These are phyloP conservation scores for Alternaria panax DNA, from an alignment of 2,329 filamentous ascomycete genomes.

Conservation along the genomic window DNA sequence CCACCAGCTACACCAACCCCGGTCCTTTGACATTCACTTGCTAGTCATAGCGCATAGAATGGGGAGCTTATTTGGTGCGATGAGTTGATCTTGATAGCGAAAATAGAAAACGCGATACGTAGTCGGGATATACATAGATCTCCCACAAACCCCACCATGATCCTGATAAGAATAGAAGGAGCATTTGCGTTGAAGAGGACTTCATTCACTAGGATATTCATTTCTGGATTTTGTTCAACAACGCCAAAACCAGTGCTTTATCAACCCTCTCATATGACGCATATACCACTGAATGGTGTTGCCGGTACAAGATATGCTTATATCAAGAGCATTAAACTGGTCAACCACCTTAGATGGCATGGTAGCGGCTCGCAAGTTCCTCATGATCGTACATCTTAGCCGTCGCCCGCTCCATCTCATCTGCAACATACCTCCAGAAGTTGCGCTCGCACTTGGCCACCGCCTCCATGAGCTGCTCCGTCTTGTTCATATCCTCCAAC, in stretches of 20 bases:
- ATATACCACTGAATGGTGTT: neutral
- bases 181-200: fast-evolving
- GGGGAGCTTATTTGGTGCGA: neutral
- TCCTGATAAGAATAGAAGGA: neutral
- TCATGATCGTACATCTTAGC: conserved; percentile 32
- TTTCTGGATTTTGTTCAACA: neutral
- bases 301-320: neutral
- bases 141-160: neutral
- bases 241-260: neutral
- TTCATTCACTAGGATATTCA: neutral
- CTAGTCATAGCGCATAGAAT: neutral
- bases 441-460: conserved; percentile 37
- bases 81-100: neutral
- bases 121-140: neutral
- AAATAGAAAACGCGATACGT: neutral
- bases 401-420: conserved; percentile 39
- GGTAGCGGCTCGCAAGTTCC: conserved; percentile 28
- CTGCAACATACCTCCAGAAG: conserved; percentile 44
- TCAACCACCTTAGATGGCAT: conserved; percentile 11
- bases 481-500: conserved; percentile 27
- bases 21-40: conserved; percentile 12
- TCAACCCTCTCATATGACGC: neutral
- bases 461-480: conserved; percentile 38
- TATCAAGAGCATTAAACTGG: neutral
- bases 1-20: conserved; percentile 14